Percentiles rank a stretch among this genome's conserved stretches.
These are phyloP conservation scores for Backusella tarrabulga DNA, from an alignment of 192 early-diverging fungal species.

Conservation along the genomic window DNA sequence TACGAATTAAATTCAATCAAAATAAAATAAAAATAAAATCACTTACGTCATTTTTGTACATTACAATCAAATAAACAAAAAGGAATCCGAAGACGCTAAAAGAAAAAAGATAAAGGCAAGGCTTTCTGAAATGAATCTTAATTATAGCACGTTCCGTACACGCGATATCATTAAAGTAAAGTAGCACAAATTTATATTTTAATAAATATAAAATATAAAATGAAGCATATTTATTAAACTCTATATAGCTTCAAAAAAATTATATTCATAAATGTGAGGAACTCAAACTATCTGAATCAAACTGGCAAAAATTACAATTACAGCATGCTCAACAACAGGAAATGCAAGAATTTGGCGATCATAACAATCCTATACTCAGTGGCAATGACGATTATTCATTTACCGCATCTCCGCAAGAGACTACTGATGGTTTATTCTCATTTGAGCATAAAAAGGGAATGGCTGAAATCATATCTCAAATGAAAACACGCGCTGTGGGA, in stretches of 20 bases:
- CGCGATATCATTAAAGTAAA: conserved; percentile 16
- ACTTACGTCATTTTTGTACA: neutral
- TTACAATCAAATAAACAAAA: neutral
- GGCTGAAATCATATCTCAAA: conserved; percentile 29
- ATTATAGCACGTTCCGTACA: conserved; percentile 24
- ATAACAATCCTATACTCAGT: neutral
- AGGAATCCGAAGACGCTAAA: conserved; percentile 20
- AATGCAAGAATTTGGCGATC: neutral
- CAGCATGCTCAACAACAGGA: conserved; percentile 1
- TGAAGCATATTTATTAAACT: neutral
- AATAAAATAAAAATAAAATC: neutral
- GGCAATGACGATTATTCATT: neutral
- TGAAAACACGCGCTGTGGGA: conserved; percentile 25
- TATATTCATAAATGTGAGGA: conserved; percentile 2
- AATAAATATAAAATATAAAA: neutral
- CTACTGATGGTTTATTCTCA: neutral
- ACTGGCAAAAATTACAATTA: conserved; percentile 1
- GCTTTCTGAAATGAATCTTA: conserved; percentile 23
- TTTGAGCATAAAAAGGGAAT: conserved; percentile 23
- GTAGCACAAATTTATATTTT: conserved; percentile 5
- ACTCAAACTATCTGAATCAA: neutral
- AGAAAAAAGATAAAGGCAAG: conserved; percentile 21
- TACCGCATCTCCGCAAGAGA: conserved; percentile 3
- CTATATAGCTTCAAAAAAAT: neutral
- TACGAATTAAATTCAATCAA: neutral